Conservation (phyloP, 331 rosid genomes). For the Quercus lobata region DNA sequence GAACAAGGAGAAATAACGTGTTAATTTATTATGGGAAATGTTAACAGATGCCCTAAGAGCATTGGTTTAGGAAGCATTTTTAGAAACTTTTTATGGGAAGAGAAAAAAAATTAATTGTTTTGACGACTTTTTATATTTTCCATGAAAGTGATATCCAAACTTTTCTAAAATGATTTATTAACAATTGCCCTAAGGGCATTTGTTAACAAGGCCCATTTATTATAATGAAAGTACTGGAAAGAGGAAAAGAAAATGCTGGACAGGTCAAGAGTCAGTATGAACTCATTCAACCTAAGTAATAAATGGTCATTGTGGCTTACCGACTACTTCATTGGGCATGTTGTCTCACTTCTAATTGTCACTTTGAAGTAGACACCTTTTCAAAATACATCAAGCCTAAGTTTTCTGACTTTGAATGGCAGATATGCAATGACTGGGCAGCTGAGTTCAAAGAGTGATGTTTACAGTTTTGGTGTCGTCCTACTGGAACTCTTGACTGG, state of each 20-base stretch:
- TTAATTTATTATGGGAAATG: not conserved
- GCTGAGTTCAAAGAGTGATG: constrained; percentile 70
- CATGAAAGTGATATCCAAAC: too few species aligned
- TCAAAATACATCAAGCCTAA: not conserved
- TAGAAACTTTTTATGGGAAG: too few species aligned
- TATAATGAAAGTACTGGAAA: not conserved
- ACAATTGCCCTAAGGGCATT: too few species aligned
- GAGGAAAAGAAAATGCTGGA: not conserved
- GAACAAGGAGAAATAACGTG: not conserved
- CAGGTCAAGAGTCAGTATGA: not conserved
- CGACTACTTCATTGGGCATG: not conserved
- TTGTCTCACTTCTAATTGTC: not conserved
- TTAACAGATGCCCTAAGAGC: too few species aligned
- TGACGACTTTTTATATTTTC: too few species aligned
- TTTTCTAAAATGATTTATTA: too few species aligned
- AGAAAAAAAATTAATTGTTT: too few species aligned
- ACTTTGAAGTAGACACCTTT: not conserved
- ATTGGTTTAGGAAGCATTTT: too few species aligned
- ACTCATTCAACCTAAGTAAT: not conserved
- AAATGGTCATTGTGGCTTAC: not conserved
- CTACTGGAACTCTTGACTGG: constrained; percentile 78
- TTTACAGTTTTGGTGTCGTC: constrained; percentile 79
- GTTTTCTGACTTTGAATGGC: constrained; percentile 22
- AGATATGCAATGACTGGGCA: constrained; percentile 88
- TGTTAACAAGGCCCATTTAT: too few species aligned